These are phyloP conservation scores for Hypoxylon crocopeplum DNA, from an alignment of 495 filamentous ascomycete genomes.

Conservation along the genomic window DNA sequence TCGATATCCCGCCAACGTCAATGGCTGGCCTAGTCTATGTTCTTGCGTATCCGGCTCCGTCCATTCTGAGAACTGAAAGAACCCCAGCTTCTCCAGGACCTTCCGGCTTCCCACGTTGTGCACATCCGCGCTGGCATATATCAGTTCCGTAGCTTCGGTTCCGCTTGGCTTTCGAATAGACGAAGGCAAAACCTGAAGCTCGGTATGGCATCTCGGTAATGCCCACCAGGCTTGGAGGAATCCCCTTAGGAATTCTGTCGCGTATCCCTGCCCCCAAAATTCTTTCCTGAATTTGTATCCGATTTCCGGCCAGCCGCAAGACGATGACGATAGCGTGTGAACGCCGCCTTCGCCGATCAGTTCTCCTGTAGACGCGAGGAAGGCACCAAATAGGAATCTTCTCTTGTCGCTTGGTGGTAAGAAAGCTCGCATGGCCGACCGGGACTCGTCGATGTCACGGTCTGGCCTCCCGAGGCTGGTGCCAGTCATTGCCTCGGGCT, in stretches of 20 bases:
- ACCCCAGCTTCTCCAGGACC: slow-evolving; percentile 21
- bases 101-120: slow-evolving; percentile 12
- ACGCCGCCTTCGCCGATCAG: slow-evolving; percentile 50
- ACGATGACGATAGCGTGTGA: slow-evolving; percentile 28
- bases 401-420: slow-evolving; percentile 29
- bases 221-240: slow-evolving; percentile 46
- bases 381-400: slow-evolving; percentile 51
- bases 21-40: slow-evolving; percentile 6
- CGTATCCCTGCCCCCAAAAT: slow-evolving; percentile 54
- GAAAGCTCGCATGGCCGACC: slow-evolving; percentile 38
- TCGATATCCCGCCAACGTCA: slow-evolving; percentile 10
- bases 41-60: slow-evolving; percentile 7
- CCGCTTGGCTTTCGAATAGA: background rate
- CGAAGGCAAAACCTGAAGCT: background rate
- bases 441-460: slow-evolving; percentile 42
- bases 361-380: slow-evolving; percentile 43
- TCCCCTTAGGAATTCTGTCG: slow-evolving; percentile 53
- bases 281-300: slow-evolving; percentile 56
- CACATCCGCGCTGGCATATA: slow-evolving; percentile 7
- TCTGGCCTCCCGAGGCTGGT: slow-evolving; percentile 45
- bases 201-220: slow-evolving; percentile 39
- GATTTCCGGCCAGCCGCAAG: slow-evolving; percentile 53
- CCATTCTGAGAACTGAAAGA: slow-evolving; percentile 17
- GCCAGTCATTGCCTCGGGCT: slow-evolving; percentile 56
- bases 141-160: slow-evolving; percentile 3